These are phyloP conservation scores for Mycena galopus DNA, from an alignment of 768 basidiomycete genomes.

Conservation along the genomic window DNA sequence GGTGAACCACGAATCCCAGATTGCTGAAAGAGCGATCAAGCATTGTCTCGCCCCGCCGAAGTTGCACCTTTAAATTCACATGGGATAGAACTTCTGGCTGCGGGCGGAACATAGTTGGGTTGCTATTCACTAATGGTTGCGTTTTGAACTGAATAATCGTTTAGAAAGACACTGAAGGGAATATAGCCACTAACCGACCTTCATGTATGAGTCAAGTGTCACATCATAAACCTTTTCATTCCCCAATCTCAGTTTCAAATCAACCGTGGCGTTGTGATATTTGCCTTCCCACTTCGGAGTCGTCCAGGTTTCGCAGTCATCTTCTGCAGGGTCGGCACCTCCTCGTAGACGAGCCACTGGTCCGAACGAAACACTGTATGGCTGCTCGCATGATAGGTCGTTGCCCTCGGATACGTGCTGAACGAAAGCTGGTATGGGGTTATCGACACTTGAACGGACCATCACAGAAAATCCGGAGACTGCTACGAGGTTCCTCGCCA, in stretches of 20 bases:
- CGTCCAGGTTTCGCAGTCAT: neutral
- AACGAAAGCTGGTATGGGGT: neutral
- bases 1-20: slow-evolving; percentile 1
- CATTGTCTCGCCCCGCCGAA: neutral
- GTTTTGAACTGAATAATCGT: neutral
- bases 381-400: neutral
- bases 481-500: neutral
- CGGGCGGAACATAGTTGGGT: neutral
- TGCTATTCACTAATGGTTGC: neutral
- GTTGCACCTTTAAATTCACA: neutral
- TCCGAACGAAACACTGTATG: neutral
- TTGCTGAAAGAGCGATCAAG: slow-evolving; percentile 15
- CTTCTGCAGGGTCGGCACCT: neutral
- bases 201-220: neutral
- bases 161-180: neutral
- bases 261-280: neutral
- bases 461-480: neutral
- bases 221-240: neutral
- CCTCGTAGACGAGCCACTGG: neutral
- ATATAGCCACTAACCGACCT: neutral
- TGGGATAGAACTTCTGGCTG: neutral
- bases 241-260: neutral
- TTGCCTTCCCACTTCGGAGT: neutral
- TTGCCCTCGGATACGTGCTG: neutral
- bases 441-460: neutral